Evolutionary conservation across 305 asterid species (phyloP).

Genomic region (Salvia sclarea): DNA sequence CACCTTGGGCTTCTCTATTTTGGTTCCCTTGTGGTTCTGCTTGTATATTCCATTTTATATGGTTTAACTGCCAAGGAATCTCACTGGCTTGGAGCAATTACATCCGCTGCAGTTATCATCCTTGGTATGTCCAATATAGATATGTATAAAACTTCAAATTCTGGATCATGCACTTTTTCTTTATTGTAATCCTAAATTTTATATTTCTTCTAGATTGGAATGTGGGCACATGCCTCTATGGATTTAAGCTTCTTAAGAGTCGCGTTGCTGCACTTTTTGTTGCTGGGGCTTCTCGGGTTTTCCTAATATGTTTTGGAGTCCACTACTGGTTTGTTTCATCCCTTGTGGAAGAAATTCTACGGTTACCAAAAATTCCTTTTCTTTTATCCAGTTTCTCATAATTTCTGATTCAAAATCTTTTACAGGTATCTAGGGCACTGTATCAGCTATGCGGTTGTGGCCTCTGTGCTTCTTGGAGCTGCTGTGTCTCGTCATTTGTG

Average conservation of each 20-base stretch:
- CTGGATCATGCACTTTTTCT: constrained; percentile 8
- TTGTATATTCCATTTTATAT: constrained; percentile 89
- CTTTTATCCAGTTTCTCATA: constrained; percentile 21
- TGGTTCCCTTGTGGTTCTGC: constrained; percentile 86
- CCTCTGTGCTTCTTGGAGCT: constrained; percentile 95
- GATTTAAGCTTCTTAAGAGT: constrained; percentile 93
- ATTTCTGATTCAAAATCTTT: constrained; percentile 24
- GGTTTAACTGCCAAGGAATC: constrained; percentile 98
- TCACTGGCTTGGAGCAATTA: constrained; percentile 96
- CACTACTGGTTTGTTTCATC: constrained; percentile 80
- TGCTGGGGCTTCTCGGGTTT: constrained; percentile 91
- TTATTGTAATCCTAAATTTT: constrained; percentile 20
- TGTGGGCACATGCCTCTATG: constrained; percentile 96
- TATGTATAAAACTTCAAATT: constrained; percentile 28
- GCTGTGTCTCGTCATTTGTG: constrained; percentile 96
- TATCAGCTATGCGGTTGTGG: constrained; percentile 93
- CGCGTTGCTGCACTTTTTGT: constrained; percentile 89
- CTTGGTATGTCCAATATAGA: constrained; percentile 62
- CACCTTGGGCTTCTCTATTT: constrained; percentile 97
- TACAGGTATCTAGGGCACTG: constrained; percentile 97
- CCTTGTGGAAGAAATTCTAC: constrained; percentile 26
- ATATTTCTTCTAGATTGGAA: constrained; percentile 77
- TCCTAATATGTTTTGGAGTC: constrained; percentile 97
- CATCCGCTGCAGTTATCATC: constrained; percentile 91
- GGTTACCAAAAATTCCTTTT: neutral